phyloP scores from a whole-genome alignment of 768 basidiomycete species.

The Floccularia luteovirens region DNA sequence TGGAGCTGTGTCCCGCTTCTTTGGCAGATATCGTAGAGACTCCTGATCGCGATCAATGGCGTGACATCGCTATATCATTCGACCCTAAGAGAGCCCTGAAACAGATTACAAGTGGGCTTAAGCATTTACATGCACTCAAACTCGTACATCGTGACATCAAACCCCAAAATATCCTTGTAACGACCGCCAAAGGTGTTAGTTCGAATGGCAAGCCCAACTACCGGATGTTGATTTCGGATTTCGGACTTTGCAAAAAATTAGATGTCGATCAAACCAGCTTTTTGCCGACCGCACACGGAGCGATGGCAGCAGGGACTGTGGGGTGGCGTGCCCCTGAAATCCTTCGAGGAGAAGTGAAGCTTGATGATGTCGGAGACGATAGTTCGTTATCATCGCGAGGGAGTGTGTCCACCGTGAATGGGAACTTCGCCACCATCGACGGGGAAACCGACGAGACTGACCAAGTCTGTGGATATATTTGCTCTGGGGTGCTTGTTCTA shows the following conservation, averaged over 20 bases:
- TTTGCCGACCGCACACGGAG: slow-evolving; percentile 84
- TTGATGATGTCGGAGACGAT: slow-evolving; percentile 72
- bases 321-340: slow-evolving; percentile 99
- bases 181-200: slow-evolving; percentile 50
- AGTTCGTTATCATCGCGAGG: slow-evolving; percentile 61
- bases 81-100: slow-evolving; percentile 83
- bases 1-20: slow-evolving; percentile 89
- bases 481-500: slow-evolving; percentile 94
- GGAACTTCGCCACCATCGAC: slow-evolving; percentile 22
- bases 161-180: slow-evolving; percentile 94
- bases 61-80: slow-evolving; percentile 72
- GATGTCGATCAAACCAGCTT: slow-evolving; percentile 97
- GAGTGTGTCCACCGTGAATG: slow-evolving; percentile 46
- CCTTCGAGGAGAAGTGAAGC: slow-evolving; percentile 85
- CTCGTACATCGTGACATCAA: slow-evolving; percentile 99
- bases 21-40: slow-evolving; percentile 82
- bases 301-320: slow-evolving; percentile 86
- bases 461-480: slow-evolving; percentile 95
- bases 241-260: slow-evolving; percentile 92
- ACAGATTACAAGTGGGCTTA: slow-evolving; percentile 82
- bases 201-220: slow-evolving; percentile 30
- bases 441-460: slow-evolving; percentile 60
- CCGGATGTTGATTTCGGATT: slow-evolving; percentile 93
- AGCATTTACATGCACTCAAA: slow-evolving; percentile 89
- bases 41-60: slow-evolving; percentile 58